These are phyloP conservation scores for Trypanosoma cruzi DNA, from an alignment of 208 protist genomes.

Conservation along the genomic window DNA sequence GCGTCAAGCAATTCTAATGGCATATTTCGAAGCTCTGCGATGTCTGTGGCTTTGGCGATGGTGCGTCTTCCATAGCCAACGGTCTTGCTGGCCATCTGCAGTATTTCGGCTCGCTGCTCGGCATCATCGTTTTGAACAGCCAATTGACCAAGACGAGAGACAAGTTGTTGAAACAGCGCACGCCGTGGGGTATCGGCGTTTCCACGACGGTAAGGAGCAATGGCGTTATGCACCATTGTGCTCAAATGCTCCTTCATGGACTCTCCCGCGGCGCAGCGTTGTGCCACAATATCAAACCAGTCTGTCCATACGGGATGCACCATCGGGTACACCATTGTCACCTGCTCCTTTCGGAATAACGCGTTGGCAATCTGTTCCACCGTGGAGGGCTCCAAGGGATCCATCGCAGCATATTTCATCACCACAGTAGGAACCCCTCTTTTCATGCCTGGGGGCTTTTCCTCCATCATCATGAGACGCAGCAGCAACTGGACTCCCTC, in stretches of 20 bases:
- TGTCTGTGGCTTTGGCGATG: slow-evolving; percentile 63
- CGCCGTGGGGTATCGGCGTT: slow-evolving; percentile 73
- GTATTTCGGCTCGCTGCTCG: slow-evolving; percentile 64
- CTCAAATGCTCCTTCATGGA: slow-evolving; percentile 87
- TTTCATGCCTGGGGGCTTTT: slow-evolving; percentile 9
- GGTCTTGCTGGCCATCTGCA: slow-evolving; percentile 74
- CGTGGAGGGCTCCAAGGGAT: slow-evolving; percentile 71
- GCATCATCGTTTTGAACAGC: slow-evolving; percentile 75
- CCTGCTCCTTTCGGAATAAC: slow-evolving; percentile 89
- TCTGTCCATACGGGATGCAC: slow-evolving; percentile 90
- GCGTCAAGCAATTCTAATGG: slow-evolving; percentile 52
- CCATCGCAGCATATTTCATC: slow-evolving; percentile 45
- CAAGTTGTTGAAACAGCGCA: slow-evolving; percentile 78
- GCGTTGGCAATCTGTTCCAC: slow-evolving; percentile 86
- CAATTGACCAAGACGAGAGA: slow-evolving; percentile 74
- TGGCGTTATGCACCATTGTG: slow-evolving; percentile 83
- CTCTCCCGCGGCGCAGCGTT: slow-evolving; percentile 71
- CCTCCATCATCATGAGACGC: slow-evolving; percentile 55
- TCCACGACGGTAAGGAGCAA: slow-evolving; percentile 85
- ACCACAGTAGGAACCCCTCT: slow-evolving; percentile 43
- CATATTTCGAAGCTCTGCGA: slow-evolving; percentile 68
- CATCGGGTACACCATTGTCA: slow-evolving; percentile 82
- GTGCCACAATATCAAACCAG: slow-evolving; percentile 70
- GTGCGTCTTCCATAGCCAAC: slow-evolving; percentile 74
- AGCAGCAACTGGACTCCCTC: slow-evolving; percentile 86